Evolutionary conservation across 257 asterid genomes (phyloP).

Genomic region (Ilex asprella): DNA sequence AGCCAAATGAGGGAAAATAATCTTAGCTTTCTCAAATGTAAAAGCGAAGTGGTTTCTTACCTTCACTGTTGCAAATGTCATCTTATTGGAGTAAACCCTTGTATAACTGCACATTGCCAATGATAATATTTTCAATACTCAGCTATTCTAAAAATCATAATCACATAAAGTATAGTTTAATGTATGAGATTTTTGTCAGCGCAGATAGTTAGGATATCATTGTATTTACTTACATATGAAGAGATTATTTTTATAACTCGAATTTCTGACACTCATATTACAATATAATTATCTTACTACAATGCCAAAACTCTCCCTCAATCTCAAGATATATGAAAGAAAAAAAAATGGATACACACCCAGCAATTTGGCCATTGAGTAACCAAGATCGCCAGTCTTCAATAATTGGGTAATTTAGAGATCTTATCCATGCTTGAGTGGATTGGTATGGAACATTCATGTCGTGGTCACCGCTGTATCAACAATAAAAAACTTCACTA

Average conservation of each 20-base stretch:
- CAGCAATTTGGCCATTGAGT: slow-evolving; percentile 32
- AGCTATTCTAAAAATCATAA: too few relatives aligned
- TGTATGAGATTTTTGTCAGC: too few relatives aligned
- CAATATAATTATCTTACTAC: too few relatives aligned
- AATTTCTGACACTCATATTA: too few relatives aligned
- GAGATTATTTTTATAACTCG: too few relatives aligned
- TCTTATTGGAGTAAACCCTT: slow-evolving; percentile 30
- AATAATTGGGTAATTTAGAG: slow-evolving; percentile 26
- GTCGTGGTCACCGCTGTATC: slow-evolving; percentile 45
- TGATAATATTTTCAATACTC: background rate
- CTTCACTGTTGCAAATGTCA: slow-evolving; percentile 47
- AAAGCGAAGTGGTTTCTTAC: slow-evolving; percentile 10
- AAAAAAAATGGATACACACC: slow-evolving; percentile 14
- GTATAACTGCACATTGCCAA: slow-evolving; percentile 19
- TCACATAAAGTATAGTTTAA: too few relatives aligned
- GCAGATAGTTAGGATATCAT: too few relatives aligned
- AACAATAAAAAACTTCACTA: background rate
- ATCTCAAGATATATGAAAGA: background rate
- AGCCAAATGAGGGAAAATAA: background rate
- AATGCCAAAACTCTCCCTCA: too few relatives aligned
- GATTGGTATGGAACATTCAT: slow-evolving; percentile 24
- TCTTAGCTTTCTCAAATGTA: background rate
- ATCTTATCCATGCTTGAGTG: slow-evolving; percentile 44
- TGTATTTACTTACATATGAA: too few relatives aligned
- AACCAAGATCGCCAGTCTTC: slow-evolving; percentile 44